Percentiles rank a stretch among this genome's conserved stretches.
Conservation (phyloP, 495 filamentous ascomycete genomes). For the Astrothelium macrocarpum region DNA sequence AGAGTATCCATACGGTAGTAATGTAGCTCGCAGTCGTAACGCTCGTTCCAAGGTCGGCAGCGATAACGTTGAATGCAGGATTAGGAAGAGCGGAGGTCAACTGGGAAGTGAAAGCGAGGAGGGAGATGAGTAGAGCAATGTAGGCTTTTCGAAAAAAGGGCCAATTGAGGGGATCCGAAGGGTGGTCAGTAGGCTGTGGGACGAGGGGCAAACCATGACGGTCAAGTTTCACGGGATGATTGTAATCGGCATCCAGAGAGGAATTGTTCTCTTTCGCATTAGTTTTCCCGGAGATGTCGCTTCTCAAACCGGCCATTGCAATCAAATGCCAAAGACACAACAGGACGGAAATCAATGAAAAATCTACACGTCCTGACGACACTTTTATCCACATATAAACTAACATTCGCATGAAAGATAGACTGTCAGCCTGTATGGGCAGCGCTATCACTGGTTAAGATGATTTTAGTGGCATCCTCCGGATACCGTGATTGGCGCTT, state of each 20-base stretch:
- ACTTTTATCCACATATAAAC: too few species aligned
- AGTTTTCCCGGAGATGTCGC: background rate
- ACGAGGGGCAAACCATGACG: slow-evolving; percentile 11
- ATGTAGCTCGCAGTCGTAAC: slow-evolving; percentile 8
- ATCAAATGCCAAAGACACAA: background rate
- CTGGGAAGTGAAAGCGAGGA: slow-evolving; percentile 10
- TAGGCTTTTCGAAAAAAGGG: slow-evolving; percentile 2
- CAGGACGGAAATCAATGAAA: background rate
- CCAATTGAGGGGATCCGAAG: slow-evolving; percentile 9
- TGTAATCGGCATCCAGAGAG: background rate
- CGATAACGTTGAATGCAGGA: slow-evolving; percentile 11
- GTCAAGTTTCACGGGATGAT: background rate
- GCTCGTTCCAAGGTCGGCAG: slow-evolving; percentile 4
- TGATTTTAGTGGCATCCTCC: too few species aligned
- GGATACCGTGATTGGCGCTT: too few species aligned
- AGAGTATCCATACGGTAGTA: slow-evolving; percentile 7
- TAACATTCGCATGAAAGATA: too few species aligned
- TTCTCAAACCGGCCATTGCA: background rate
- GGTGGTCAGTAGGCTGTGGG: slow-evolving; percentile 12
- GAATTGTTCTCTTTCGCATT: background rate
- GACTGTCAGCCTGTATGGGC: too few species aligned
- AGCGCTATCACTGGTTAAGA: too few species aligned
- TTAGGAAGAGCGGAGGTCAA: slow-evolving; percentile 9
- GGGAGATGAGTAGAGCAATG: slow-evolving; percentile 10
- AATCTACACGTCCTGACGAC: too few species aligned